These are phyloP conservation scores for Phlegmacium glaucopus DNA, from an alignment of 768 basidiomycete species.

Conservation along the genomic window DNA sequence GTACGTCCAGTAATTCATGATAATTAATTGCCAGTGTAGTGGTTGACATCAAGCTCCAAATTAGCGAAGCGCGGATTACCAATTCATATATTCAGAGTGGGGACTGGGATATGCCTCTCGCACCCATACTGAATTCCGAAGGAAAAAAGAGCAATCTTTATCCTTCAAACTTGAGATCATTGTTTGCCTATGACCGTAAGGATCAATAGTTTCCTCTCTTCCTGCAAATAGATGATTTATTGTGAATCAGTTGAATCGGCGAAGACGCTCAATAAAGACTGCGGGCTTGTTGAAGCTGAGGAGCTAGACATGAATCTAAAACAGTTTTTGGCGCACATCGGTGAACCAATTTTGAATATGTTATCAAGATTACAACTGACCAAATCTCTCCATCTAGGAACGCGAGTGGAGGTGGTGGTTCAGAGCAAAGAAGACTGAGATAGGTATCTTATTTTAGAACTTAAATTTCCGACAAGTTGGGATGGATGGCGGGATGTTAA, in stretches of 20 bases:
- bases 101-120: constrained; percentile 43
- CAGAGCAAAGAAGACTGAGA: constrained; percentile 6
- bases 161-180: constrained; percentile 45
- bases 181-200: constrained; percentile 55
- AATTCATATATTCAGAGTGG: constrained; percentile 41
- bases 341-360: constrained; percentile 25
- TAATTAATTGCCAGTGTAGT: too few relatives aligned
- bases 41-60: too few relatives aligned
- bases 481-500: too few relatives aligned
- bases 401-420: constrained; percentile 14
- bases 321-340: constrained; percentile 55
- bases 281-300: constrained; percentile 42
- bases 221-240: background rate
- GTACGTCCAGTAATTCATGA: constrained; percentile 31
- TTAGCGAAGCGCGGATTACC: constrained; percentile 44
- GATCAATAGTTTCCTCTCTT: constrained; percentile 1
- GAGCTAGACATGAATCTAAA: constrained; percentile 44
- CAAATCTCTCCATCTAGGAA: constrained; percentile 8
- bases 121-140: constrained; percentile 43
- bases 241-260: constrained; percentile 34
- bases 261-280: constrained; percentile 44
- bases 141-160: constrained; percentile 45
- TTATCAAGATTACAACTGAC: background rate
- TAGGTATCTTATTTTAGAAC: too few relatives aligned
- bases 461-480: too few relatives aligned